Base-by-base conservation (phyloP, 371 early-diverging fungal species). In the Choanephora cucurbitarum region DNA sequence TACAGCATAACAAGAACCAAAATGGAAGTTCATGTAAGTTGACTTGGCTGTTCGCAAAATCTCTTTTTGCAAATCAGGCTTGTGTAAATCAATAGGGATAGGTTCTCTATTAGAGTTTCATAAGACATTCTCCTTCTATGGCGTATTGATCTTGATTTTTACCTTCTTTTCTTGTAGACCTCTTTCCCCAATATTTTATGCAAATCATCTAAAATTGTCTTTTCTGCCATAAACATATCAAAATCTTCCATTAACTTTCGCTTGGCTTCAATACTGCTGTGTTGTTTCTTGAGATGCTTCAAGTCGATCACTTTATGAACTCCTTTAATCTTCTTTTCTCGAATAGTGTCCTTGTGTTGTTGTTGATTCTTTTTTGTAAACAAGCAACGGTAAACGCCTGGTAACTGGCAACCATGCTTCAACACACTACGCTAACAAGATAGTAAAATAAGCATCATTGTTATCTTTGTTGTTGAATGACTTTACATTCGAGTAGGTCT, bases 111-210 rank as follows among this genome's bases (percentile, higher is more conserved):
- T n/a, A 70, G 64, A 44, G 19, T 13, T 33, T n/a, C n/a, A n/a
- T 24, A 37, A 11, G 49, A 52, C 44, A n/a, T 49, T 22, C 19
- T 47, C 18, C 28, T 14, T 11, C 5, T 44, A 7, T 15, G 28
- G 15, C 28, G 33, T 17, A 22, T 8, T 44, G 14, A 5, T 37
- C 17, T 23, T 22, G 15, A 11, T n/a, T 56, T 69, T 60, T 77
- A 89, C 91, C 90, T 95, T 81, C 93, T 91, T 72, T 87, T 88
- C 62, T 81, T 69, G 66, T 91, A 96, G 57, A 96, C 92, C 54
- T 86, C 81, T 69, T 88, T 91, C 14, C 96, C 96, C 32, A 98
- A 66, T n/a, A 90, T 44, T 57, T 84, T 81, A 10, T 94, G 92
- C 55, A 98, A 73, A 13, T 85, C 67, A 33, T 80, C 73, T 17